Base-by-base conservation (phyloP, 176 grass and related monocot species). In the Guadua angustifolia region DNA sequence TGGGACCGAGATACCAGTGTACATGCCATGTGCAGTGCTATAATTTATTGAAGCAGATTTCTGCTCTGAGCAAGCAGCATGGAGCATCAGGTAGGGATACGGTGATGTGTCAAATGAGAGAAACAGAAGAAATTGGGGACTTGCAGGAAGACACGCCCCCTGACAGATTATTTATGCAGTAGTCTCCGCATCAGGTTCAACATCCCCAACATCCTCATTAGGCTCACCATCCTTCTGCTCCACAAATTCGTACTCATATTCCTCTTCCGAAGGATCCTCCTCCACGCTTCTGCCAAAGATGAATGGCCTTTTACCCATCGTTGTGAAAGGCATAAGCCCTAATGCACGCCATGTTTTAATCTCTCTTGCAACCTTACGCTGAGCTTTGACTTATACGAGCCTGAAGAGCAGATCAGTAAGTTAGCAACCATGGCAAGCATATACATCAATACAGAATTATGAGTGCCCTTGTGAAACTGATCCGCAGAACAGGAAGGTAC, bases 361-460 rank as follows among this genome's bases (percentile, higher is more conserved):
- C 85, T 98, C 95, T 56, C 93, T 90, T 26, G 95, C 93, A 76
- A 98, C 74, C 91, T 91, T 98, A 52, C 91, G 86, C 82, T 98
- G 95, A 79, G 95, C 95, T 91, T 98, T 95, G n/a, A n/a, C n/a
- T n/a, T n/a, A n/a, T n/a, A n/a, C 2, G 93, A 59, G 95, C 95
- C 95, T 95, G 85, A 13, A 38, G 73, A 78, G 25, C 45, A 24
- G 38, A 72, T 47, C 9, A 66, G 29, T 59, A 56, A 21, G 9
- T 81, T 33, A 78, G 58, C 40, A 80, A 69, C n/a, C 14, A 66
- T 32, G 12, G 39, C 25, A 49, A 65, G 35, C 36, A 56, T 40
- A n/a, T n/a, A n/a, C n/a, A n/a, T n/a, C n/a, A n/a, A n/a, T n/a
- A n/a, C n/a, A n/a, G n/a, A n/a, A n/a, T n/a, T n/a, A n/a, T n/a